Evolutionary conservation across 73 alveolate species (phyloP).

Genomic region (Tetrahymena malaccensis): DNA sequence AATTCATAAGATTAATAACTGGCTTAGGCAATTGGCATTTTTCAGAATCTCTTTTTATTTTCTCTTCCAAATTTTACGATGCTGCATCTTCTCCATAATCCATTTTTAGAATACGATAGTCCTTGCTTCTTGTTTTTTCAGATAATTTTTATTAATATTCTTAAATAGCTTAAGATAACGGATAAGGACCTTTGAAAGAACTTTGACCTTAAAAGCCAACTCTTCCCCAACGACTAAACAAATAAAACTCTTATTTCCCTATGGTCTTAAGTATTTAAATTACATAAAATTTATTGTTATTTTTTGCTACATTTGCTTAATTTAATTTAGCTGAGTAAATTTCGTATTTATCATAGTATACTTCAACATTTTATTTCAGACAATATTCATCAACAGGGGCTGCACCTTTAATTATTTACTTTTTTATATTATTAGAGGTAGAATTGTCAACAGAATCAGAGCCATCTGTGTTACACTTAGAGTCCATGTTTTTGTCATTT

Average conservation of each 20-base stretch:
- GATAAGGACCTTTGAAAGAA: background rate
- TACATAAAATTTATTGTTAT: conserved; percentile 39
- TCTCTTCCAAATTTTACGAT: background rate
- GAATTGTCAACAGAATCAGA: too few species aligned
- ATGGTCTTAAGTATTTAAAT: conserved; percentile 9
- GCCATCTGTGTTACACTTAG: too few species aligned
- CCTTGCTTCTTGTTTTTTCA: conserved; percentile 11
- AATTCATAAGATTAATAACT: conserved; percentile 35
- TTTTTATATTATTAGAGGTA: background rate
- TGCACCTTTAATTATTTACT: background rate
- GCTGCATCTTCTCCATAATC: conserved; percentile 13
- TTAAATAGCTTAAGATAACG: background rate
- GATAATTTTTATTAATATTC: background rate
- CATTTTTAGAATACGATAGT: conserved; percentile 14
- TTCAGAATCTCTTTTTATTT: background rate
- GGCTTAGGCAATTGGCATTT: background rate
- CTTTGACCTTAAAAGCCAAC: conserved; percentile 21
- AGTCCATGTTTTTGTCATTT: too few species aligned
- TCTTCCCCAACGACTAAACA: conserved; percentile 34
- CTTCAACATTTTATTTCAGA: background rate
- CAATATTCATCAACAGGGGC: conserved; percentile 38
- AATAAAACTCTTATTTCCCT: background rate
- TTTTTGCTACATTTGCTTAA: conserved; percentile 20
- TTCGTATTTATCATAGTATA: background rate
- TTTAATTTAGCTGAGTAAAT: conserved; percentile 20